phyloP scores from a whole-genome alignment of 768 basidiomycete genomes.

The Pisolithus marmoratus region DNA sequence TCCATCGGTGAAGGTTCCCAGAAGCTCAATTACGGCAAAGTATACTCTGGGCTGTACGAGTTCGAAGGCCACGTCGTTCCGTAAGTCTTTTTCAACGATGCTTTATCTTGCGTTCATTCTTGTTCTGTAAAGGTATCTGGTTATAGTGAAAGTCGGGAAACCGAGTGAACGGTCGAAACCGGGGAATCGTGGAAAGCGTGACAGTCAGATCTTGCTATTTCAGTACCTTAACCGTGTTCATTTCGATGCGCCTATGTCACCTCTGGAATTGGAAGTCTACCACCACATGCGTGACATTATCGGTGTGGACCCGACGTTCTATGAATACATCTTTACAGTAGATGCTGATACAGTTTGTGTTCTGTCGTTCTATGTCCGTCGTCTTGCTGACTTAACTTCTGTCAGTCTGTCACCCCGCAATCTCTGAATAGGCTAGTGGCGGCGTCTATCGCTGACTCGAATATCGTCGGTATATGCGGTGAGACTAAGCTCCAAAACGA shows the following conservation, averaged over 20 bases:
- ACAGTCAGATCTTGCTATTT: conserved; percentile 61
- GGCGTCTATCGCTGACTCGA: conserved; percentile 50
- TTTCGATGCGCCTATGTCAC: conserved; percentile 61
- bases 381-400: conserved; percentile 10
- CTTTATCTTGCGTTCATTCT: not conserved
- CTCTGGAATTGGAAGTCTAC: conserved; percentile 64
- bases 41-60: conserved; percentile 67
- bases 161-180: conserved; percentile 61
- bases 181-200: conserved; percentile 64
- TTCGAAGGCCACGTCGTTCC: conserved; percentile 68
- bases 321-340: conserved; percentile 69
- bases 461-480: conserved; percentile 64
- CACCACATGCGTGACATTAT: conserved; percentile 74
- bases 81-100: conserved; percentile 28
- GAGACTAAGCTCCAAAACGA: conserved; percentile 67
- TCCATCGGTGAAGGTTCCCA: conserved; percentile 63
- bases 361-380: conserved; percentile 6
- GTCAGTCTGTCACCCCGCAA: conserved; percentile 53
- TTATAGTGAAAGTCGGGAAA: conserved; percentile 62
- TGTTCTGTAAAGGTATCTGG: conserved; percentile 41
- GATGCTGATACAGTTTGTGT: conserved; percentile 56
- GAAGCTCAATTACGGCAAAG: conserved; percentile 65
- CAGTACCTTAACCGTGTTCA: conserved; percentile 66
- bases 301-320: conserved; percentile 70
- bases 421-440: conserved; percentile 69